Conservation (phyloP, 2,329 filamentous ascomycete species). For the Pseudogymnoascus sp. region DNA sequence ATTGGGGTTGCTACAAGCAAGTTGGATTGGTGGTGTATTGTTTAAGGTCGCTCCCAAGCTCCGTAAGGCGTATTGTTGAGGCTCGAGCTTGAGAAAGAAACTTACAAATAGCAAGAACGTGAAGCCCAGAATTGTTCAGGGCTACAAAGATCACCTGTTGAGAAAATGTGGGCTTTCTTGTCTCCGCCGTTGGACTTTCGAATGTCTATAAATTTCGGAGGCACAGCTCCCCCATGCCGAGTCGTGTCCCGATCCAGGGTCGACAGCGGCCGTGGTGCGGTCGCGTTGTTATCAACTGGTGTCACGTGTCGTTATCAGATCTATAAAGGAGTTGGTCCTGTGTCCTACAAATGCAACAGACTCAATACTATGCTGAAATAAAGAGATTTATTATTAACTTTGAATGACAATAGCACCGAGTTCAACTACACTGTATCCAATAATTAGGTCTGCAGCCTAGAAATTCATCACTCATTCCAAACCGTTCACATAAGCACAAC, state of each 20-base stretch:
- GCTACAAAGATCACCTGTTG: not conserved
- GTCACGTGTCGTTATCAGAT: not conserved
- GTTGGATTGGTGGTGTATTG: not conserved
- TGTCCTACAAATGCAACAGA: not conserved
- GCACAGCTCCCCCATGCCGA: conserved; percentile 6
- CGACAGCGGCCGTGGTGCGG: not conserved
- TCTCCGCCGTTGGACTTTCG: not conserved
- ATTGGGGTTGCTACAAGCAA: not conserved
- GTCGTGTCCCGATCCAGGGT: conserved; percentile 7
- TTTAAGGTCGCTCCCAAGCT: not conserved
- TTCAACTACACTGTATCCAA: not conserved
- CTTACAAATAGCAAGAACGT: not conserved
- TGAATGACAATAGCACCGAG: not conserved
- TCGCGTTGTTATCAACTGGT: not conserved
- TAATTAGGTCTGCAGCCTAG: not conserved
- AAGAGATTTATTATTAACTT: too few species aligned
- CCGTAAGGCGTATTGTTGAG: not conserved
- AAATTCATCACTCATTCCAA: not conserved
- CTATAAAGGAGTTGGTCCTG: not conserved
- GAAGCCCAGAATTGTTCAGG: not conserved
- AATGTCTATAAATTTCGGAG: conserved; percentile 4
- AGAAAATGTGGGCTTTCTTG: not conserved
- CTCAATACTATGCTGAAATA: too few species aligned
- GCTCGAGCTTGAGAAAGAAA: not conserved
- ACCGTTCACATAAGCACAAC: not conserved